Base-by-base conservation (phyloP, 2,329 filamentous ascomycete genomes). In the Colletotrichum melonis region DNA sequence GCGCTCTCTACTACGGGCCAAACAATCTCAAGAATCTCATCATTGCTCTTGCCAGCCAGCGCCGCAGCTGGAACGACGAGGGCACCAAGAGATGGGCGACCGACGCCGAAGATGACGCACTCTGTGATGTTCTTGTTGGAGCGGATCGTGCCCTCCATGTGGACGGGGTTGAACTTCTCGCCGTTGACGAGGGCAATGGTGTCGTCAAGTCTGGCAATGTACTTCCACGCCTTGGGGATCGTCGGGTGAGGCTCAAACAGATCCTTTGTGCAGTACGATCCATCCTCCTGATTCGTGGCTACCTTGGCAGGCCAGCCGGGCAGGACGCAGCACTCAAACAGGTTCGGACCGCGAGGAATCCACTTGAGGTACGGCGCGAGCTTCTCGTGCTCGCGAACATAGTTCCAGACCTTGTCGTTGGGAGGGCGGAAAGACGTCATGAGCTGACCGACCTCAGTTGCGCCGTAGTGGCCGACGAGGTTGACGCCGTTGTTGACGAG, bases 101-200 rank as follows among this genome's bases (percentile, higher is more conserved):
- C 87, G n/a, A 87, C 86, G 0, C 92, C 92, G 76, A 93, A 92
- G 11, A 93, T 85, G 26, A 93, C 80, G 0, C 87, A 88, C 69
- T 92, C 90, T 2, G 82, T 78, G 0, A 92, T 76, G 1, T 86
- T 32, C 1, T 79, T 75, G 12, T 79, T 78, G 0, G 85, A 86
- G 1, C 85, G 79, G 5, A 93, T 85, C 0, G 83, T 84, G 2
- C 85, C 87, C 78, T 93, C 92, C 3, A 93, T 78, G 0, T 89
- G 88, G 1, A 88, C 87, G 1, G 91, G 91, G 75, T 93, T 90
- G 73, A 93, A 92, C 76, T 93, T 93, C 82, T 93, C 92, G 2
- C 92, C 91, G 7, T 91, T 93, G 11, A 89, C 82, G 4, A 93
- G 84, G 0, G 88, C 89, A 46, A 93, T 85, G 65, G 90, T 90